Conservation (phyloP, 352 stramenopile species). For the Phytophthora sp. region DNA sequence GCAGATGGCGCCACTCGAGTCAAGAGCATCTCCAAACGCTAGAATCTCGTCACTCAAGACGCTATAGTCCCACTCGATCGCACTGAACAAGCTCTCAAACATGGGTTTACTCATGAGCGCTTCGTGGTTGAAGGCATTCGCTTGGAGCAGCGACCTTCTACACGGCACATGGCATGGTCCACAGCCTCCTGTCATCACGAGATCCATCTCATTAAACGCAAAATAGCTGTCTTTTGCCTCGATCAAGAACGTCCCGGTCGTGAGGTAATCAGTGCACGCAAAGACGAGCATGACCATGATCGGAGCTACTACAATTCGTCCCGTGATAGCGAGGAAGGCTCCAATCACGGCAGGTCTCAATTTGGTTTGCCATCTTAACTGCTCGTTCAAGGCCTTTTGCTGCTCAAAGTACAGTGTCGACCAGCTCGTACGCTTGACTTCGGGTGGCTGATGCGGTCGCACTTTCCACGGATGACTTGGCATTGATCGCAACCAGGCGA, state of each 20-base stretch:
- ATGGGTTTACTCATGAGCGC: constrained; percentile 23
- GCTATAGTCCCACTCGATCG: constrained; percentile 9
- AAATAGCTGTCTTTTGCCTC: constrained; percentile 30
- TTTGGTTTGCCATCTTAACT: neutral
- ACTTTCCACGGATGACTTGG: too few species aligned
- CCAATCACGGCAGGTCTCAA: constrained; percentile 8
- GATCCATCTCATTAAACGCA: constrained; percentile 23
- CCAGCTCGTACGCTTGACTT: too few species aligned
- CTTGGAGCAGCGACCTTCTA: neutral
- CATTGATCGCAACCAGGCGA: too few species aligned
- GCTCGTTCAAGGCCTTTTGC: neutral
- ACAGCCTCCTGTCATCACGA: constrained; percentile 17
- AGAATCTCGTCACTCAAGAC: constrained; percentile 15
- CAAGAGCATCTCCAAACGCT: constrained; percentile 7
- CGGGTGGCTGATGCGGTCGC: too few species aligned
- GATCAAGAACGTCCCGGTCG: constrained; percentile 19
- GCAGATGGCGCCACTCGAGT: constrained; percentile 19
- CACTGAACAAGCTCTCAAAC: constrained; percentile 27
- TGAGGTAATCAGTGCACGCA: constrained; percentile 20
- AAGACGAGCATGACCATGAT: constrained; percentile 20
- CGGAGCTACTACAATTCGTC: constrained; percentile 25
- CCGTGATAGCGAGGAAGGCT: constrained; percentile 9
- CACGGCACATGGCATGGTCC: constrained; percentile 3
- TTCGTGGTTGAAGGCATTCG: constrained; percentile 11
- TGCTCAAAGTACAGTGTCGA: neutral